phyloP scores from a whole-genome alignment of 768 basidiomycete species.

The Termitomyces sp. region DNA sequence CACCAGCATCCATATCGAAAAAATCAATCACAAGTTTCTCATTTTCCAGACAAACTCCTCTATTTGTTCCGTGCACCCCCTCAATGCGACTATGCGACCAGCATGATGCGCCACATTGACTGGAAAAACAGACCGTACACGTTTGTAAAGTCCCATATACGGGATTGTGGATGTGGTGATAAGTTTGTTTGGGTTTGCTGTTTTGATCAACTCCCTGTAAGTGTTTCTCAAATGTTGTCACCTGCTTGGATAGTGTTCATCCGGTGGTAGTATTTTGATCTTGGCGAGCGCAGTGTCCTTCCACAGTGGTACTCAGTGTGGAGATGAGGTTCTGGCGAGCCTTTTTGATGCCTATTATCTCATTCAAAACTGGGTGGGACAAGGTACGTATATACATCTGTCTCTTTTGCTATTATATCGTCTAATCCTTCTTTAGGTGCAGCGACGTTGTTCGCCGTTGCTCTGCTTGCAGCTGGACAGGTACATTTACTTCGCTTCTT shows the following conservation, averaged over 20 bases:
- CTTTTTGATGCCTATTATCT: no score
- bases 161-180: slow-evolving; percentile 59
- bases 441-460: slow-evolving; percentile 84
- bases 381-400: slow-evolving; percentile 31
- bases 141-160: slow-evolving; percentile 62
- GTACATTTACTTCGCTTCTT: slow-evolving; percentile 16
- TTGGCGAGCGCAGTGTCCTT: slow-evolving; percentile 81
- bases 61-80: slow-evolving; percentile 32
- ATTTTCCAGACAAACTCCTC: slow-evolving; percentile 19
- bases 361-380: slow-evolving; percentile 60
- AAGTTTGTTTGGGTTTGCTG: slow-evolving; percentile 76
- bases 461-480: slow-evolving; percentile 81
- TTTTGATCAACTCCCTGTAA: slow-evolving; percentile 81
- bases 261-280: slow-evolving; percentile 59
- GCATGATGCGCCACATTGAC: slow-evolving; percentile 43
- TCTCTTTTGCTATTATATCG: background rate
- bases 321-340: no score
- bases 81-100: slow-evolving; percentile 23
- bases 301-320: slow-evolving; percentile 27
- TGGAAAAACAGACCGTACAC: slow-evolving; percentile 47
- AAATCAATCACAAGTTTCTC: background rate
- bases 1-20: background rate
- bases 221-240: slow-evolving; percentile 18
- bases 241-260: background rate
- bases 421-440: slow-evolving; percentile 46